These are phyloP conservation scores for Collybiopsis luxurians DNA, from an alignment of 768 basidiomycete species.

Conservation along the genomic window DNA sequence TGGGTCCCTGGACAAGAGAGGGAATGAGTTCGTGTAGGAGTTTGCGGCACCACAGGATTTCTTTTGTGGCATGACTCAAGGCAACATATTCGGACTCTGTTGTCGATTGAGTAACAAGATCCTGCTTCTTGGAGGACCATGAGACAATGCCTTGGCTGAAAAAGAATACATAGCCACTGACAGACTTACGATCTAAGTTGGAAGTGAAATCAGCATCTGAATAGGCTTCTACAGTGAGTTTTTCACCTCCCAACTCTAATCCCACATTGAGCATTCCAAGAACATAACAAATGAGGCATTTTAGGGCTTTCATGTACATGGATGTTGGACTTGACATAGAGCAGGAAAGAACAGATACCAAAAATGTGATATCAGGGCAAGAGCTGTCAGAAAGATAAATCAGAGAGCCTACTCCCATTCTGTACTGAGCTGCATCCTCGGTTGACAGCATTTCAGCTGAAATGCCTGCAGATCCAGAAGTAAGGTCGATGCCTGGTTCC, in stretches of 20 bases:
- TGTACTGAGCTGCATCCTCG: conserved; percentile 15
- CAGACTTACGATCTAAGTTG: conserved; percentile 21
- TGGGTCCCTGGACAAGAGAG: background rate
- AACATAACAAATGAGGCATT: no score
- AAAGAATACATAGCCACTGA: conserved; percentile 22
- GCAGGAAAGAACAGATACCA: conserved; percentile 19
- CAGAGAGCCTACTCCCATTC: conserved; percentile 24
- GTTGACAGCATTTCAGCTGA: background rate
- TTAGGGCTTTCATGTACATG: conserved; percentile 24
- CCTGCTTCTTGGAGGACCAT: conserved; percentile 29
- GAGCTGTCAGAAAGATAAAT: conserved; percentile 16
- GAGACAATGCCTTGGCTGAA: conserved; percentile 14
- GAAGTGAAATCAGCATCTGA: conserved; percentile 25
- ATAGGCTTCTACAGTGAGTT: conserved; percentile 12
- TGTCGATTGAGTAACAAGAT: conserved; percentile 30
- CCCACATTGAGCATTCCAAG: conserved; percentile 24
- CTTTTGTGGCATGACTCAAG: conserved; percentile 26
- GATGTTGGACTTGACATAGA: conserved; percentile 17
- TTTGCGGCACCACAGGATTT: conserved; percentile 22
- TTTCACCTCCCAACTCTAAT: conserved; percentile 16
- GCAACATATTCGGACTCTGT: conserved; percentile 33
- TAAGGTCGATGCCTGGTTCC: conserved; percentile 9
- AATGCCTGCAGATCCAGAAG: background rate
- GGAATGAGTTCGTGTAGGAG: conserved; percentile 16
- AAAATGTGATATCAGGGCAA: conserved; percentile 26